Conservation (phyloP, 306 rosid genomes). For the Trifolium subterraneum region DNA sequence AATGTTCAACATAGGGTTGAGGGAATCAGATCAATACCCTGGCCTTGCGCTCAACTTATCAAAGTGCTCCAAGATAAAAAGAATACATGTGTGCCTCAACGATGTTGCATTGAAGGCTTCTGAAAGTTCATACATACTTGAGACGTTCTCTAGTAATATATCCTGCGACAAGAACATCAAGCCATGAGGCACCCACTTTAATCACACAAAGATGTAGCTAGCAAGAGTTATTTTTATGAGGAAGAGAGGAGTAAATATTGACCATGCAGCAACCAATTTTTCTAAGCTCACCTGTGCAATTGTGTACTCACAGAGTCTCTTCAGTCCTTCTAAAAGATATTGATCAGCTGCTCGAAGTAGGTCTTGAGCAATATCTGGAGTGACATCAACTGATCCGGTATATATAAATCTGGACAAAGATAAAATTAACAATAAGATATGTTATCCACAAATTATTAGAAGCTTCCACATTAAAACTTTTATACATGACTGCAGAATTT, state of each 20-base stretch:
- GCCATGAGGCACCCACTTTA: conserved; percentile 28
- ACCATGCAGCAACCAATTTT: conserved; percentile 2
- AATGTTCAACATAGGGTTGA: conserved; percentile 18
- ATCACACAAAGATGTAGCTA: background rate
- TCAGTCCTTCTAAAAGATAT: conserved; percentile 97
- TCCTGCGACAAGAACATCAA: conserved; percentile 59
- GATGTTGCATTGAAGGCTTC: conserved; percentile 94
- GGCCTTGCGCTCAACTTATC: conserved; percentile 85
- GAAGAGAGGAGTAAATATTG: conserved; percentile 1
- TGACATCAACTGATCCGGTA: conserved; percentile 89
- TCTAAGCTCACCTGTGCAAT: conserved; percentile 81
- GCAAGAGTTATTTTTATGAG: background rate
- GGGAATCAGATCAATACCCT: conserved; percentile 69
- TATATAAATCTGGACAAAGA: conserved; percentile 76
- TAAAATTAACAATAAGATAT: conserved; percentile 33
- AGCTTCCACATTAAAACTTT: conserved; percentile 27
- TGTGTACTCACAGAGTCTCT: conserved; percentile 91
- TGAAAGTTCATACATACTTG: conserved; percentile 96
- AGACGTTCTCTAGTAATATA: conserved; percentile 83
- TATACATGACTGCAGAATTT: conserved; percentile 24
- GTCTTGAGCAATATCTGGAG: conserved; percentile 94
- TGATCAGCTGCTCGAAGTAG: conserved; percentile 99
- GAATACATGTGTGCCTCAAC: conserved; percentile 91
- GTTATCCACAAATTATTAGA: conserved; percentile 37
- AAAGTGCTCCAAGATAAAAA: conserved; percentile 86